Base-by-base conservation (phyloP, 2,329 filamentous ascomycete species). In the Alternaria alternata region DNA sequence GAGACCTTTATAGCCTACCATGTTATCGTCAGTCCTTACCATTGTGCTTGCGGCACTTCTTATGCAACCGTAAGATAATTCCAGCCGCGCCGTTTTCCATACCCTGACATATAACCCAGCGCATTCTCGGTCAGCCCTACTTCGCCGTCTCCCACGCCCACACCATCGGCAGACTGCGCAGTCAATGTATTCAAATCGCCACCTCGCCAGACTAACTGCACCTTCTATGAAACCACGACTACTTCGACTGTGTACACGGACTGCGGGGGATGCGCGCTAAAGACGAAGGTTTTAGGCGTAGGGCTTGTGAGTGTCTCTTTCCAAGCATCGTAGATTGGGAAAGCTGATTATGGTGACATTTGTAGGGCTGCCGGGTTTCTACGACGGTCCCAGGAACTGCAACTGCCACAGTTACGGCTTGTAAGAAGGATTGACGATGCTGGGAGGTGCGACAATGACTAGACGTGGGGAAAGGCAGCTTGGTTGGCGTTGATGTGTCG, bases 201-300 rank as follows among this genome's bases (percentile, higher is more conserved):
- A 1, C 62, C 66, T 0, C 54, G 70, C 20, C 51, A 57, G 6
- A 54, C 36, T 1, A 54, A 68, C 26, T 76, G 74, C 54, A 76
- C 71, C 5, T 69, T 71, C 9, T 64, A 66, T 43, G 52, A 61
- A 16, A 61, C 57, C 8, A 75, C 73, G 4, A 56, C 51, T 16
- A 76, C 74, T 0, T 43, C 43, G 8, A 76, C 73, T 5, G 55
- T 52, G 2, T 73, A 70, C n/a, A 72, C 64, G 2, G 64, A 76
- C 12, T 77, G 75, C 22, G 62, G 62, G 7, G 70, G 72, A 16
- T 76, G 74, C 47, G 60, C 41, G 4, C 24, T 76, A 26, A 11
- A 51, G 11, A 74, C 66, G 3, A 42, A 44, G 44, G 34, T 14
- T 11, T 49, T 74, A 2, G 74, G 75, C 1, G 42, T 68, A 7